phyloP scores from a whole-genome alignment of 1,139 yeast genomes.

The Cylindricascospora bacillispora region DNA sequence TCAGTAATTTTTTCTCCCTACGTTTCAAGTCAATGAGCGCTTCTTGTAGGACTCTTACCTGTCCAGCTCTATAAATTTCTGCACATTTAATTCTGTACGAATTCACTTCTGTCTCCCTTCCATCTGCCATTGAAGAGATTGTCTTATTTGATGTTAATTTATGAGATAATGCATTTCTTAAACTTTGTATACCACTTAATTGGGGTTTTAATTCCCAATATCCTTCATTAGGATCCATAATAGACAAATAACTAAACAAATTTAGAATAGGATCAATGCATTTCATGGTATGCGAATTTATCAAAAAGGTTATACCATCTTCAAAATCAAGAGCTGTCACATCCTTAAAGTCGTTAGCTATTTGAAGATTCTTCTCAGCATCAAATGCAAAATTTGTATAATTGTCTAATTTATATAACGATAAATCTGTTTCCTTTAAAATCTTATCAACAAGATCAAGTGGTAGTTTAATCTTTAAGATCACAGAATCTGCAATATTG shows the following conservation, averaged over 20 bases:
- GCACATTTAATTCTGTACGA: slow-evolving; percentile 14
- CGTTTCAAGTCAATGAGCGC: slow-evolving; percentile 12
- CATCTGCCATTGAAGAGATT: neutral
- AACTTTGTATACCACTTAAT: slow-evolving; percentile 41
- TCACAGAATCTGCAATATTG: slow-evolving; percentile 52
- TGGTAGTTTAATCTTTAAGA: slow-evolving; percentile 42
- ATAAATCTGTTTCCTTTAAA: slow-evolving; percentile 28
- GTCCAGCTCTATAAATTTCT: slow-evolving; percentile 15
- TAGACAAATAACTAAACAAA: slow-evolving; percentile 41
- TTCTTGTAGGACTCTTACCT: slow-evolving; percentile 11
- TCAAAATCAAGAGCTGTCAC: slow-evolving; percentile 10
- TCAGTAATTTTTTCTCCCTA: slow-evolving; percentile 14
- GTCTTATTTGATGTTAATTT: neutral
- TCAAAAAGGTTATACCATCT: slow-evolving; percentile 36
- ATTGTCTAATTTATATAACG: slow-evolving; percentile 34
- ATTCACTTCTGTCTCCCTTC: slow-evolving; percentile 4
- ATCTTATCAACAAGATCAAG: slow-evolving; percentile 22
- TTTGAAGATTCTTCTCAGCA: slow-evolving; percentile 4
- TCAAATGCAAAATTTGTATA: slow-evolving; percentile 28
- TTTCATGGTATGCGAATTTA: slow-evolving; percentile 21
- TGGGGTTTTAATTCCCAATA: slow-evolving; percentile 35
- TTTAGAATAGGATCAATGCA: slow-evolving; percentile 29
- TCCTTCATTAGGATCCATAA: slow-evolving; percentile 29
- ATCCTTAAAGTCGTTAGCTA: slow-evolving; percentile 10
- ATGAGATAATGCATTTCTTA: slow-evolving; percentile 15